These are phyloP conservation scores for Odonthalia washingtoniensis DNA, from an alignment of 31 red algal species.

Conservation along the genomic window DNA sequence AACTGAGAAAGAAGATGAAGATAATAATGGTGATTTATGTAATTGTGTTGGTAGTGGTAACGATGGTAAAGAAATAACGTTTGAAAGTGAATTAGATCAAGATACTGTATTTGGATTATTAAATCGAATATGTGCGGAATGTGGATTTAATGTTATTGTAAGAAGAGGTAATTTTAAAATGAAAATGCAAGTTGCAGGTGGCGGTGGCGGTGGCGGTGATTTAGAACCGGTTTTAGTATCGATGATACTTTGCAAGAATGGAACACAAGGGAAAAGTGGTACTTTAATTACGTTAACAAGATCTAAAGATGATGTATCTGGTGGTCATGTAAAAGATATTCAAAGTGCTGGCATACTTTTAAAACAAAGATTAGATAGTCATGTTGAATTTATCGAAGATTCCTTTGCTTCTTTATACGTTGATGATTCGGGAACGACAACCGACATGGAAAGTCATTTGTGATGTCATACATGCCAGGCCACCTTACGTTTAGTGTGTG, in stretches of 20 bases:
- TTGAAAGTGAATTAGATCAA: slow-evolving; percentile 49
- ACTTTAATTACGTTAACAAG: slow-evolving; percentile 42
- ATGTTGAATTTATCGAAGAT: slow-evolving; percentile 78
- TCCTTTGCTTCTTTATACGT: slow-evolving; percentile 62
- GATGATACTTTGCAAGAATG: slow-evolving; percentile 41
- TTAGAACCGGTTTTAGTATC: slow-evolving; percentile 47
- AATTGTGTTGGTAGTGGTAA: neutral
- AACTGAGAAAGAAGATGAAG: neutral
- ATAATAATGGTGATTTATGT: neutral
- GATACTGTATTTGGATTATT: slow-evolving; percentile 65
- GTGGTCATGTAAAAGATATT: slow-evolving; percentile 52
- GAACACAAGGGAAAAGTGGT: slow-evolving; percentile 41
- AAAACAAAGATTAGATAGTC: slow-evolving; percentile 49
- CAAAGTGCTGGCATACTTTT: slow-evolving; percentile 40
- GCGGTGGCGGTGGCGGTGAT: no score
- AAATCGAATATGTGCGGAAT: slow-evolving; percentile 60
- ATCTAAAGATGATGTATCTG: slow-evolving; percentile 63
- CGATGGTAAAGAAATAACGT: slow-evolving; percentile 28
- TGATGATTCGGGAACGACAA: slow-evolving; percentile 31
- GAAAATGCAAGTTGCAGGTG: slow-evolving; percentile 61
- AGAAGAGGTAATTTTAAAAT: slow-evolving; percentile 60
- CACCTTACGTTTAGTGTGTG: no score
- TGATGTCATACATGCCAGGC: no score
- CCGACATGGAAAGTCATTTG: slow-evolving; percentile 5
- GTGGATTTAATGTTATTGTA: slow-evolving; percentile 42